Evolutionary conservation across 345 rosid species (phyloP).

Genomic region (Sisymbrium altissimum): DNA sequence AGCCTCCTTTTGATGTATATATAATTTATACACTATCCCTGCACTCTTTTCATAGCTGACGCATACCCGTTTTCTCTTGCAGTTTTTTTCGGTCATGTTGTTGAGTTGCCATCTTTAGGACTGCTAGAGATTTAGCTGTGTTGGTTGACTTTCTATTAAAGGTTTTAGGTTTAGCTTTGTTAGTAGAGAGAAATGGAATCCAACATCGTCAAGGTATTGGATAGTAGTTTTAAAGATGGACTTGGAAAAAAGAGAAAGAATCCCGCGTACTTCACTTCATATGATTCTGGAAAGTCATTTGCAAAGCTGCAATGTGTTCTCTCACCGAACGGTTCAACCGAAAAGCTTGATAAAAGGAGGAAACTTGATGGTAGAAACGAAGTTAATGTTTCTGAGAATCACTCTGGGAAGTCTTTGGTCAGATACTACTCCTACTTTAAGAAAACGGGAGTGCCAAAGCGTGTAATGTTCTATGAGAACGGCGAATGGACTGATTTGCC

Average conservation of each 20-base stretch:
- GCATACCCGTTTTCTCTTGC: not conserved
- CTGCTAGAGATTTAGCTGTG: conserved; percentile 33
- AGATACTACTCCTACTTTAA: conserved; percentile 60
- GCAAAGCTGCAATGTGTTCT: conserved; percentile 34
- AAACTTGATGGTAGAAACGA: conserved; percentile 37
- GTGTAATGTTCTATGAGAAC: conserved; percentile 64
- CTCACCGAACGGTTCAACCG: conserved; percentile 26
- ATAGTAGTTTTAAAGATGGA: conserved; percentile 36
- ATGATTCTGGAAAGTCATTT: conserved; percentile 43
- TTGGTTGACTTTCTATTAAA: conserved; percentile 22
- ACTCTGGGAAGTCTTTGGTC: conserved; percentile 43
- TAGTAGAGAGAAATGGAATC: conserved; percentile 56
- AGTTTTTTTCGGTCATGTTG: conserved; percentile 15
- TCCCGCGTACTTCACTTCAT: conserved; percentile 29
- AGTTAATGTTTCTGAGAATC: conserved; percentile 27
- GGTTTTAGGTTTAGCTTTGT: conserved; percentile 34
- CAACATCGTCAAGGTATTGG: conserved; percentile 50
- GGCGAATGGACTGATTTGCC: conserved; percentile 77
- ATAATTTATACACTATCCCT: not conserved
- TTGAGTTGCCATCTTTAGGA: conserved; percentile 30
- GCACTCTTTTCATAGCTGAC: not conserved
- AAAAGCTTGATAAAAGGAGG: conserved; percentile 45
- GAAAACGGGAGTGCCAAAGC: conserved; percentile 65
- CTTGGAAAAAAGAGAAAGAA: conserved; percentile 47
- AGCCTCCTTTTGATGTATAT: not conserved